Evolutionary conservation across 176 grass and related monocot species (phyloP), one percentile per base, ranked within the genome.

Genomic region (Aegilops tauschii): DNA sequence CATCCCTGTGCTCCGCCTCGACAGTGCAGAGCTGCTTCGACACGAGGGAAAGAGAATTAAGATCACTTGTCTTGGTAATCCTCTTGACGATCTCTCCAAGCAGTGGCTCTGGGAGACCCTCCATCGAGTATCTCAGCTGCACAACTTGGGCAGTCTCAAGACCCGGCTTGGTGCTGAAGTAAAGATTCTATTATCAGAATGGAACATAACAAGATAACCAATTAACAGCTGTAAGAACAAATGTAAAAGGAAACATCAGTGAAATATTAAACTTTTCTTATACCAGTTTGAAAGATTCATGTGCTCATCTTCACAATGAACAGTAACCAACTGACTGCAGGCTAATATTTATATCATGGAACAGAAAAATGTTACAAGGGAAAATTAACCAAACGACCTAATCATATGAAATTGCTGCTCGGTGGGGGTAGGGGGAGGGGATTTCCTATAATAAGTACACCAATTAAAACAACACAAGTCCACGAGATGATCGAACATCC

Each of bases 111-210:
- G 45, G 45, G 45, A 49, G 45, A 49, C 45, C 45, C 45, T 49
- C 45, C 12, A 93, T 91, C 45, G 30, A 37, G n/a, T 44, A 91
- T 11, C 73, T 58, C 31, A 31, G 67, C 14, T 80, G 56, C 12
- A 69, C 13, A 69, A 20, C 31, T 29, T 74, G 32, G 23, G n/a
- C 18, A 56, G n/a, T 42, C 39, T 59, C 32, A 77, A 25, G 44
- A 4, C 66, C 54, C 18, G 42, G n/a, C 45, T 42, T 44, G 44
- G 21, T 12, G 29, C 75, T 64, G 56, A 9, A 39, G 0, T 13
- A 71, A 78, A 69, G 8, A 69, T 35, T 67, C 23, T 32, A 64
- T 28, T 3, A 73, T 71, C 11, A 56, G 29, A 79, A 50, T 11
- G 8, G 54, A 84, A 5, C n/a, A 84, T 73, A 13, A 27, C 52